A percentile compares a stretch with the other conserved stretches of the same genome.
Evolutionary conservation across 2,329 filamentous ascomycete genomes (phyloP).

Genomic region (Aspergillaceae sp.): DNA sequence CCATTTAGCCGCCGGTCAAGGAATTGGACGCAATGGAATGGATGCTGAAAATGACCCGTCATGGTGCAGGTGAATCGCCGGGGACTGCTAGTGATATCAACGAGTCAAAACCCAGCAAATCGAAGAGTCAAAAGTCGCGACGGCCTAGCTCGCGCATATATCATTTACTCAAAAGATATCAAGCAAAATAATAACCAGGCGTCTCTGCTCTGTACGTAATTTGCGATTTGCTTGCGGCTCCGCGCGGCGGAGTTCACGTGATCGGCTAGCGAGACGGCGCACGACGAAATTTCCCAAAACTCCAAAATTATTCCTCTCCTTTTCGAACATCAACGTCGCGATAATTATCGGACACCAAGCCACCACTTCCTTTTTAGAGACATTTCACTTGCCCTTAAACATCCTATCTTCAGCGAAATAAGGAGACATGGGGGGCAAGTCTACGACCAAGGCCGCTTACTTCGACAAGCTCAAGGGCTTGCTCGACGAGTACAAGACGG

Average conservation of each 20-base stretch:
- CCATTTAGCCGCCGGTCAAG: constrained; percentile 18
- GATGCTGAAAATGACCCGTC: constrained; percentile 32
- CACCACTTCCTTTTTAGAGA: constrained; percentile 4
- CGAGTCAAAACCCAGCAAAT: not conserved
- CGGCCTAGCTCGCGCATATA: not conserved
- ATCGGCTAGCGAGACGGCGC: constrained; percentile 30
- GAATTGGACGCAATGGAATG: constrained; percentile 56
- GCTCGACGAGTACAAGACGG: constrained; percentile 90
- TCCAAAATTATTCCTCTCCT: constrained; percentile 8
- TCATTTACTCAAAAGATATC: not conserved
- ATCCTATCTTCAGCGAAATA: constrained; percentile 85
- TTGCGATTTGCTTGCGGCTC: not conserved
- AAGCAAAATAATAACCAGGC: not conserved
- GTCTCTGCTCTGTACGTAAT: not conserved
- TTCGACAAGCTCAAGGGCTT: constrained; percentile 99
- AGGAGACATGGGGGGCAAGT: constrained; percentile 99
- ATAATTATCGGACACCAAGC: constrained; percentile 15
- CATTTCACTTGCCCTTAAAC: constrained; percentile 80
- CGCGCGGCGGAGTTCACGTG: constrained; percentile 19
- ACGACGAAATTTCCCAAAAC: constrained; percentile 23
- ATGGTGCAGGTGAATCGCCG: constrained; percentile 14
- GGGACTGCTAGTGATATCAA: not conserved
- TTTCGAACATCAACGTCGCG: constrained; percentile 18
- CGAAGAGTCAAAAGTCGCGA: not conserved
- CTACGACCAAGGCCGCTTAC: constrained; percentile 87